A percentile compares a stretch with the other conserved stretches of the same genome.
Conservation (phyloP, 1,284 basidiomycete species). For the Naganishia sp. region DNA sequence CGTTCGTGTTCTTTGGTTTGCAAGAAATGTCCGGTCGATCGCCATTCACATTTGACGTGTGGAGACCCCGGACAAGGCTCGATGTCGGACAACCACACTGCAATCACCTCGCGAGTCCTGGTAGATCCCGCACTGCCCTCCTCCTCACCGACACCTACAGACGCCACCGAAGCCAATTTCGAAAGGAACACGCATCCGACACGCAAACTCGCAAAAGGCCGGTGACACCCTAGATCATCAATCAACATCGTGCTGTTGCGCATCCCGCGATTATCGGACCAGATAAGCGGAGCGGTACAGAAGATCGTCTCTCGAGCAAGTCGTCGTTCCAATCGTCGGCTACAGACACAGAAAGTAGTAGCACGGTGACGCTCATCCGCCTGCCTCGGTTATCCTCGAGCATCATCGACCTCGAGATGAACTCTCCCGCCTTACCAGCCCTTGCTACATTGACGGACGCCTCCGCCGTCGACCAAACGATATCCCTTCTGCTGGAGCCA, state of each 20-base stretch:
- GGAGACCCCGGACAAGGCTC: neutral
- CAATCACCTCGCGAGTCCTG: no score
- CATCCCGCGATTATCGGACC: conserved; percentile 10
- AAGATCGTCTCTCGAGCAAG: no score
- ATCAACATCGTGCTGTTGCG: neutral
- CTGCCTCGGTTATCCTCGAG: neutral
- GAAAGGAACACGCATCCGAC: neutral
- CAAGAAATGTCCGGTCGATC: no score
- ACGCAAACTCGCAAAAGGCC: neutral
- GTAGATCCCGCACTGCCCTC: no score
- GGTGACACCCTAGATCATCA: neutral
- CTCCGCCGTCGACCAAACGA: conserved; percentile 44
- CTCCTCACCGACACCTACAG: no score
- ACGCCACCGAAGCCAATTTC: neutral
- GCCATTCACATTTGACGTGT: no score
- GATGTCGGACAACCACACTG: no score
- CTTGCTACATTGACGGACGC: conserved; percentile 7
- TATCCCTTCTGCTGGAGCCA: conserved; percentile 68
- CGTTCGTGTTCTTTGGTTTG: neutral
- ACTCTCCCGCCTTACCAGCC: conserved; percentile 1
- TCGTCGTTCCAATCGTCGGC: no score
- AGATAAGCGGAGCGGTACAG: conserved; percentile 1
- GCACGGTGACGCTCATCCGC: neutral
- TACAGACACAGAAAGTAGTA: neutral
- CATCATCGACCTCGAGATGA: neutral